These are phyloP conservation scores for Euphorbia tirucalli DNA, from an alignment of 345 rosid species.

Conservation along the genomic window DNA sequence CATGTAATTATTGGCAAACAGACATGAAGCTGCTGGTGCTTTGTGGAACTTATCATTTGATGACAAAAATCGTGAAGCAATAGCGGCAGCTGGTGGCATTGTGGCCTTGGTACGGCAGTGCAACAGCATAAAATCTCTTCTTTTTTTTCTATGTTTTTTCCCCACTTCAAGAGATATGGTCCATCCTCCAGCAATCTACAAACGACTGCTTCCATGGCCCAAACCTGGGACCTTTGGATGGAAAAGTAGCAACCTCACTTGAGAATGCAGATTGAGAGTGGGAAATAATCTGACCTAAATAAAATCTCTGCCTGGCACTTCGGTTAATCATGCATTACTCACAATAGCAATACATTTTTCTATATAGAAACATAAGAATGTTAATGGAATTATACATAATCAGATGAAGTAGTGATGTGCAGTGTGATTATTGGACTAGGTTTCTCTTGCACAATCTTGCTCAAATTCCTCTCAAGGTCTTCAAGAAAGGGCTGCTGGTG, in stretches of 20 bases:
- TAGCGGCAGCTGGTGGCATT: slow-evolving; percentile 38
- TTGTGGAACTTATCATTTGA: slow-evolving; percentile 45
- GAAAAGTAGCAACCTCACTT: too few species aligned
- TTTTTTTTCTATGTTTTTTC: neutral
- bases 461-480: slow-evolving; percentile 33
- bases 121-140: neutral
- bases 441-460: slow-evolving; percentile 38
- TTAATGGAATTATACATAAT: neutral
- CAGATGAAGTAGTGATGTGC: neutral
- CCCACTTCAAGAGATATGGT: neutral
- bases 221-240: too few species aligned
- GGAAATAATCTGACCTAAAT: neutral
- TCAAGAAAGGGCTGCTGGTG: slow-evolving; percentile 46
- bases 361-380: neutral
- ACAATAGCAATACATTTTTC: neutral
- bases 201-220: neutral
- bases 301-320: neutral
- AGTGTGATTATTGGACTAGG: slow-evolving; percentile 18
- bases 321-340: neutral
- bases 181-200: neutral
- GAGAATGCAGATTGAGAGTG: neutral
- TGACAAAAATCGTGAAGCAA: slow-evolving; percentile 45
- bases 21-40: slow-evolving; percentile 48
- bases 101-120: slow-evolving; percentile 35
- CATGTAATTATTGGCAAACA: slow-evolving; percentile 13